Base-by-base conservation (phyloP, 169 alveolate genomes). In the Cryptosporidium baileyi region DNA sequence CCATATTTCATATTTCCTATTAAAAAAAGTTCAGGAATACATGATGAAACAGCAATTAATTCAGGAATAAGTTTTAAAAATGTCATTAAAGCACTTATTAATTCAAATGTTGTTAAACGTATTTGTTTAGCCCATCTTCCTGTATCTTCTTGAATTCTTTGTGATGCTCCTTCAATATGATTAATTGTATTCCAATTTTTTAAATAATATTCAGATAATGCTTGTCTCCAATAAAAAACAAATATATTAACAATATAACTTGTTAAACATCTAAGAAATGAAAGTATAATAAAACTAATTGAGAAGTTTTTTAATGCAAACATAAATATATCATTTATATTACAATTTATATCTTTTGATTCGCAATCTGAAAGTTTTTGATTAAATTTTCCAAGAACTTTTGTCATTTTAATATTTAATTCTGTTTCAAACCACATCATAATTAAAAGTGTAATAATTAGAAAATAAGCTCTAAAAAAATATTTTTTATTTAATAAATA, bases 151-250 rank as follows among this genome's bases (percentile, higher is more conserved):
- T 74, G 85, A 2, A 74, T 51, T 38, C 85, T 51, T 44, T 74
- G 85, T 19, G 85, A 74, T 17, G 85, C 85, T 15, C 85, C 85
- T 30, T 74, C 85, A 74, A 74, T 43, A 22, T 19, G 43, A 1
- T 30, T 49, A 34, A 74, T 57, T 19, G 34, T 34, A 22, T 51
- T 51, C 85, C 85, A 74, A 6, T 60, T 54, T 9, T 51, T 54
- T 5, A 74, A 9, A 19, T 74, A 74, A 54, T 74, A 74, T 24
- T 74, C 85, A 11, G 85, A 24, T 11, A 74, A 59, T 7, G 85
- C 85, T 54, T 74, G 85, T 24, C 85, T 51, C 85, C 85, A 74
- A 60, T 74, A 74, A 26, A 74, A 74, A n/a, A 74, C 59, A 54
- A 74, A 74, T 5, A 57, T 30, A 54, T 74, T 74, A 15, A 74